phyloP scores from a whole-genome alignment of 345 rosid species.

The Camelina laxa region DNA sequence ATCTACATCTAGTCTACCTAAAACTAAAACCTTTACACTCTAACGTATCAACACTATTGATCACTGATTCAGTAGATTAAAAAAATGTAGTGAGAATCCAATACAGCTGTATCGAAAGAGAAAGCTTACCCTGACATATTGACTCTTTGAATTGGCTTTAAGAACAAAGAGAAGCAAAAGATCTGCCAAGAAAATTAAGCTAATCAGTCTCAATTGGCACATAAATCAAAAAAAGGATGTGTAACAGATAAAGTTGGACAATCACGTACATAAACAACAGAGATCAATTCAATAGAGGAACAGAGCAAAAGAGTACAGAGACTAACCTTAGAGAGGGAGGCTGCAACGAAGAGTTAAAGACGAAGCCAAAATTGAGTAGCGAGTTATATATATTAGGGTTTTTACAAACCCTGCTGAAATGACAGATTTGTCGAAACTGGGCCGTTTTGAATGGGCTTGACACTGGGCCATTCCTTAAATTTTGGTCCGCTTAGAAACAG shows the following conservation, averaged over 20 bases:
- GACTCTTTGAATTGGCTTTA: slow-evolving; percentile 19
- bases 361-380: background rate
- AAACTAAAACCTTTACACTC: background rate
- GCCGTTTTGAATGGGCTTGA: slow-evolving; percentile 15
- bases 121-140: slow-evolving; percentile 46
- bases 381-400: slow-evolving; percentile 42
- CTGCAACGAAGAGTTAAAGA: slow-evolving; percentile 10
- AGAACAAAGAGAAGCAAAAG: background rate
- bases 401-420: slow-evolving; percentile 30
- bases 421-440: background rate
- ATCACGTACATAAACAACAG: background rate
- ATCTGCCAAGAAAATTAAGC: slow-evolving; percentile 22
- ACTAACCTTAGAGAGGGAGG: slow-evolving; percentile 33
- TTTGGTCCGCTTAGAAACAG: background rate
- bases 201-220: background rate
- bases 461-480: background rate
- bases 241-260: background rate
- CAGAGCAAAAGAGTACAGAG: slow-evolving; percentile 1
- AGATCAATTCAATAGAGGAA: background rate
- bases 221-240: background rate
- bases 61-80: background rate
- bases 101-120: background rate
- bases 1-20: background rate
- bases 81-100: background rate
- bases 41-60: background rate